These are phyloP conservation scores for Colletotrichum zoysiae DNA, from an alignment of 2,329 filamentous ascomycete species.

Conservation along the genomic window DNA sequence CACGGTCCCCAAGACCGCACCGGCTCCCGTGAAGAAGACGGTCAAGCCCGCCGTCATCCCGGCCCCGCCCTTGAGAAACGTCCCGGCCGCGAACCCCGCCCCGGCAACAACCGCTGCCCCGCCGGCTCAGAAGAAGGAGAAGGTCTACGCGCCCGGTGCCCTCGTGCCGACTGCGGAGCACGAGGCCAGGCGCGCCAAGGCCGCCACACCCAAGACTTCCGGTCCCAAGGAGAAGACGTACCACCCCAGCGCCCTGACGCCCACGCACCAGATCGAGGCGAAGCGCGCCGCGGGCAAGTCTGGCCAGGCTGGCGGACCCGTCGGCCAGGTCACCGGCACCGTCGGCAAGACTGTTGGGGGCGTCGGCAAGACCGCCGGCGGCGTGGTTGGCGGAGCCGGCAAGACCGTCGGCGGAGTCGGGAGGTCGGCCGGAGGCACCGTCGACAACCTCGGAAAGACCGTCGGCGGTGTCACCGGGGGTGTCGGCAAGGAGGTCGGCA, in stretches of 20 bases:
- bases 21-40: not conserved
- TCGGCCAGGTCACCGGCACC: slow-evolving; percentile 24
- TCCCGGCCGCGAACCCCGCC: not conserved
- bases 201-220: not conserved
- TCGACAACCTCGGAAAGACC: slow-evolving; percentile 15
- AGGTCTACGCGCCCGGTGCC: slow-evolving; percentile 8
- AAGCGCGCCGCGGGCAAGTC: slow-evolving; percentile 14
- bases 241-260: slow-evolving; percentile 24
- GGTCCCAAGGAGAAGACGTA: slow-evolving; percentile 28
- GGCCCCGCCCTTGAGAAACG: slow-evolving; percentile 5
- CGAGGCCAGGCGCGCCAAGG: slow-evolving; percentile 18
- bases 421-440: slow-evolving; percentile 21
- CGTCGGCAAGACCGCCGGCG: slow-evolving; percentile 19
- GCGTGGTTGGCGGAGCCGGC: slow-evolving; percentile 22
- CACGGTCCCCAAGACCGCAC: not conserved
- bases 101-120: not conserved
- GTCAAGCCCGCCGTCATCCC: not conserved
- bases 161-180: slow-evolving; percentile 9
- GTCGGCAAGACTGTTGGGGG: slow-evolving; percentile 30
- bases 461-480: slow-evolving; percentile 26
- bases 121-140: slow-evolving; percentile 9
- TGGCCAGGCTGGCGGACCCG: slow-evolving; percentile 12
- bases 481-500: slow-evolving; percentile 25
- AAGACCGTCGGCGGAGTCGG: slow-evolving; percentile 23
- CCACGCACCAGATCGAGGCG: slow-evolving; percentile 33